These are phyloP conservation scores for Talaromyces marneffei DNA, from an alignment of 2,329 filamentous ascomycete species.

Conservation along the genomic window DNA sequence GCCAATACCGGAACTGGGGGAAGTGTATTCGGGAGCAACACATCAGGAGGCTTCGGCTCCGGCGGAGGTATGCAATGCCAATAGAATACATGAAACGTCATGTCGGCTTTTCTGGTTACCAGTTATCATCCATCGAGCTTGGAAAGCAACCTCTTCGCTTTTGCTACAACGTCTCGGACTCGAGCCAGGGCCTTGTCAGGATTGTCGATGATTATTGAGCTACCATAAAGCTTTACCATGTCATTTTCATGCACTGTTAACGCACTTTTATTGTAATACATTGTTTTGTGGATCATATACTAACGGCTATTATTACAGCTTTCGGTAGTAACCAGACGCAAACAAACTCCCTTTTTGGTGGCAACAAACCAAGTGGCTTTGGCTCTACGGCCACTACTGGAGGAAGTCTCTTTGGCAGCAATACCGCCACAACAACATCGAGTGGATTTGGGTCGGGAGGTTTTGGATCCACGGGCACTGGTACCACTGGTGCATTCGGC, in stretches of 20 bases:
- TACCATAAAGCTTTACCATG: background rate
- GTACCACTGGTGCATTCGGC: slow-evolving; percentile 23
- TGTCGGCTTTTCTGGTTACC: background rate
- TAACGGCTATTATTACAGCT: slow-evolving; percentile 23
- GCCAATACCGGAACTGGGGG: slow-evolving; percentile 26
- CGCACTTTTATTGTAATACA: background rate
- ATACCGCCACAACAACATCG: slow-evolving; percentile 26
- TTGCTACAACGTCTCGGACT: background rate
- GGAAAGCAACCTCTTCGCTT: background rate
- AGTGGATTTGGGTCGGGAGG: slow-evolving; percentile 33
- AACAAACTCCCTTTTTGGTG: slow-evolving; percentile 20
- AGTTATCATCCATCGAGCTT: background rate
- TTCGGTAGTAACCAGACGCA: slow-evolving; percentile 34
- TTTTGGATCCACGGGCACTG: slow-evolving; percentile 24
- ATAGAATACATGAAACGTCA: background rate
- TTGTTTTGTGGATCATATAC: slow-evolving; percentile 17
- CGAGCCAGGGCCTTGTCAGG: background rate
- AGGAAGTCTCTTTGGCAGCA: slow-evolving; percentile 32
- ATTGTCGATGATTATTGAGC: slow-evolving; percentile 1
- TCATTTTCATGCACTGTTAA: background rate
- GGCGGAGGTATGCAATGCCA: slow-evolving; percentile 36
- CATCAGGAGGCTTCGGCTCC: slow-evolving; percentile 38
- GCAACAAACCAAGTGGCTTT: slow-evolving; percentile 13
- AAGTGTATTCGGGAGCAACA: slow-evolving; percentile 32
- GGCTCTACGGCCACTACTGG: slow-evolving; percentile 9